phyloP scores from a whole-genome alignment of 2,329 filamentous ascomycete genomes.

The Ophiocordyceps sinensis region DNA sequence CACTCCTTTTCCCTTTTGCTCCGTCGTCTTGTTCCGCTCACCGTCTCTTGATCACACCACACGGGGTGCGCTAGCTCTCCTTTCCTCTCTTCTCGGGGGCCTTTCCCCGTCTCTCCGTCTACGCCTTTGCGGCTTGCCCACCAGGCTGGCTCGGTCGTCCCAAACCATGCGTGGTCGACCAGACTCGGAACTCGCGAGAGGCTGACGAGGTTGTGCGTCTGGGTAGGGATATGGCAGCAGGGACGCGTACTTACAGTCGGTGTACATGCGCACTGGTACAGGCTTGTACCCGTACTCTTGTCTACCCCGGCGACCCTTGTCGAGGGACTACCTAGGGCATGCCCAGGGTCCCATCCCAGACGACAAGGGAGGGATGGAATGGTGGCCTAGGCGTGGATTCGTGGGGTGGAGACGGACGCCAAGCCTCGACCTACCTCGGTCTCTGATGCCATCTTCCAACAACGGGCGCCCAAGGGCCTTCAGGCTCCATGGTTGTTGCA shows the following conservation, averaged over 20 bases:
- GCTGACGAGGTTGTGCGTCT: too few relatives aligned
- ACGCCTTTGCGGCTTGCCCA: too few relatives aligned
- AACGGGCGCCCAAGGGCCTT: background rate
- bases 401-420: conserved; percentile 2
- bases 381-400: background rate
- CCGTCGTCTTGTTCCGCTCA: background rate
- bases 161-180: too few relatives aligned
- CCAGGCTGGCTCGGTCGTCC: too few relatives aligned
- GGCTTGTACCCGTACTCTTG: too few relatives aligned
- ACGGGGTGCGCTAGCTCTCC: background rate
- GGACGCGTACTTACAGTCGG: too few relatives aligned
- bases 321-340: too few relatives aligned
- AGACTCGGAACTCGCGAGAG: too few relatives aligned
- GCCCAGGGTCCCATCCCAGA: too few relatives aligned
- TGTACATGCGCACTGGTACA: too few relatives aligned
- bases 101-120: background rate
- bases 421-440: conserved; percentile 4
- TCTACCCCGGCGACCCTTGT: too few relatives aligned
- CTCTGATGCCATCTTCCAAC: background rate
- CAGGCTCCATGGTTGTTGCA: conserved; percentile 4
- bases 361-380: background rate
- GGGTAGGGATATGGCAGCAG: too few relatives aligned
- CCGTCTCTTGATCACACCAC: background rate
- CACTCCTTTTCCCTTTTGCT: background rate
- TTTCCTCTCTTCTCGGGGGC: background rate